Evolutionary conservation across 2,329 filamentous ascomycete species (phyloP).

Genomic region (Nigrospora oryzae): DNA sequence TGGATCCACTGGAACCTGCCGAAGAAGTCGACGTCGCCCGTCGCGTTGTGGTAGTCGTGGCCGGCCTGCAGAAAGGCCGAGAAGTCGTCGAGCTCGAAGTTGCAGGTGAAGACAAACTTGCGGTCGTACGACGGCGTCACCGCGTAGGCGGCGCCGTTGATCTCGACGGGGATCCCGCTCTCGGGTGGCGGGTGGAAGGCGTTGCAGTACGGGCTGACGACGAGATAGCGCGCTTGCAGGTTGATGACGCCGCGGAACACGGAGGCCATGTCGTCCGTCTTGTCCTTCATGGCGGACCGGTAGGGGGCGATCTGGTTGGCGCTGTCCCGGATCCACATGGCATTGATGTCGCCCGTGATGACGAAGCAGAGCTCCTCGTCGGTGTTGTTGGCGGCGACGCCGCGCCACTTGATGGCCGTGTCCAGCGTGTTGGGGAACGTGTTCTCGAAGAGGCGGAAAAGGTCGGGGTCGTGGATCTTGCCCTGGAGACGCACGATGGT

Average conservation of each 20-base stretch:
- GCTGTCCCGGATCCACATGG: constrained; percentile 60
- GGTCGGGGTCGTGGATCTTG: constrained; percentile 68
- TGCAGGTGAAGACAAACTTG: constrained; percentile 70
- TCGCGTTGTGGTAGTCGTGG: constrained; percentile 63
- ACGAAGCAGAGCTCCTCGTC: constrained; percentile 49
- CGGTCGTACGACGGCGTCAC: constrained; percentile 56
- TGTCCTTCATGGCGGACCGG: constrained; percentile 50
- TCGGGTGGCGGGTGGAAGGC: constrained; percentile 84
- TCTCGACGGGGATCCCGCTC: constrained; percentile 51
- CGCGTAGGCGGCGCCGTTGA: constrained; percentile 52
- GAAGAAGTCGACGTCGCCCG: constrained; percentile 58
- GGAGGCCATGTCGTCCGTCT: constrained; percentile 52
- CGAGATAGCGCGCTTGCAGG: constrained; percentile 63
- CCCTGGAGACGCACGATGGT: constrained; percentile 63
- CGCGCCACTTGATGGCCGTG: constrained; percentile 73
- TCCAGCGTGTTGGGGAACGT: constrained; percentile 78
- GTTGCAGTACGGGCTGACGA: constrained; percentile 76
- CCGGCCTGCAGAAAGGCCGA: constrained; percentile 66
- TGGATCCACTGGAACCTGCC: constrained; percentile 59
- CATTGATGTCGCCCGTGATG: constrained; percentile 29
- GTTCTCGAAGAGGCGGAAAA: constrained; percentile 76
- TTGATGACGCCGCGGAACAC: constrained; percentile 71
- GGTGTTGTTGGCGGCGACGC: constrained; percentile 39
- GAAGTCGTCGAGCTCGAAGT: constrained; percentile 76
- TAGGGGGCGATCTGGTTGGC: constrained; percentile 74